Evolutionary conservation across 345 rosid species (phyloP), one percentile per base, ranked within the genome.

Genomic region (Arabis hirsuta): DNA sequence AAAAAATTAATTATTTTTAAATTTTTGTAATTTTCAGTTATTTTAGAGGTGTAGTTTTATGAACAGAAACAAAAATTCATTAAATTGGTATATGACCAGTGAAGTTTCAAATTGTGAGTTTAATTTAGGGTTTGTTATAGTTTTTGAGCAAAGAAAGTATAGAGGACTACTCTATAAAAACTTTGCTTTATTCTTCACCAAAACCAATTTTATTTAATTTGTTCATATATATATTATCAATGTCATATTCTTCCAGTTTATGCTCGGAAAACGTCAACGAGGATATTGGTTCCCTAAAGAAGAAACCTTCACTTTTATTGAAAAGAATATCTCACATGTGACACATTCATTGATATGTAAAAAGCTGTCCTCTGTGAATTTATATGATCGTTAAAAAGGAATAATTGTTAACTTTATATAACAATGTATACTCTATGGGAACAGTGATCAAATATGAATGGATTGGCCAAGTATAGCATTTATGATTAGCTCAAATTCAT

Each of bases 211-310:
- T 54, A 53, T 62, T 61, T 53, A 12, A 34, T 45, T 50, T 73
- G 11, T 27, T 63, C 27, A 19, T n/a, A 26, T 32, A 26, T 32
- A 32, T 32, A 34, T 34, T 34, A 36, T 38, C 34, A 34, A 6
- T 57, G 55, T 52, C 62, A 42, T 66, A 59, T 43, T 59, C 43
- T 58, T 51, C 62, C 13, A 26, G 44, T 42, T 6, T 22, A 62
- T 51, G 53, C 27, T 53, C 42, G n/a, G 44, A 42, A 74, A 47
- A 44, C 72, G 78, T 67, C 78, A 67, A 67, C 78, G 41, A 67
- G 50, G 73, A 67, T 50, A 20, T 22, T 67, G 73, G 78, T 74
- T 74, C 78, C 78, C 73, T 66, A 74, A 74, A 74, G 78, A 74
- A 74, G 73, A 51, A 47, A 74, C 73, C 72, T 74, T 53, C 61